Evolutionary conservation across 129 eudicot genomes (phyloP), one percentile per base, ranked within the genome.

Genomic region (Erigeron canadensis): DNA sequence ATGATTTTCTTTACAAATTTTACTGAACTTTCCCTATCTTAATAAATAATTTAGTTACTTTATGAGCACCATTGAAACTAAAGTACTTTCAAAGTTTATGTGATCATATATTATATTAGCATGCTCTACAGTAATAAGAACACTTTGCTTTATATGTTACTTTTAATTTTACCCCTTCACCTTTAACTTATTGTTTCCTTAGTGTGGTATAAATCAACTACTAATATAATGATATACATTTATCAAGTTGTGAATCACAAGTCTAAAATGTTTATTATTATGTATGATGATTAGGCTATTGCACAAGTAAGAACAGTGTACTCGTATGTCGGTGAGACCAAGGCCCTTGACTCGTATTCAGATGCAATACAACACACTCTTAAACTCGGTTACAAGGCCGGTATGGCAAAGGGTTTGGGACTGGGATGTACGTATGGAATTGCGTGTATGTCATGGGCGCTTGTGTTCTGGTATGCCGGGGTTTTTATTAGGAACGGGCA

Each of bases 401-500:
- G 99, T 51, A 94, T 94, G 98, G 98, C 98, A 8, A 94, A 94
- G 79, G 98, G 98, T 15, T 78, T 94, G 77, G 98, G 98, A 37
- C 74, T 94, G 10, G 98, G 98, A 75, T 94, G 98, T 57, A 94
- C 98, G 0, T 94, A 94, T 69, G 98, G 98, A 69, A 94, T 94
- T 40, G 98, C 98, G 13, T 94, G 98, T 82, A 94, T 94, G 98
- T 94, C 98, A 6, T 94, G 98, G 98, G 98, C 98, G 58, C 93
- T 94, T 69, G 98, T 94, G 70, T 94, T 94, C 80, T 94, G 98
- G 98, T 94, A 94, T 58, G 98, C 98, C 18, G 98, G 98, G 19
- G 98, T 94, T 51, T 94, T 94, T 74, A 89, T 94, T 68, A 80
- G 98, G 67, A 94, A 84, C 44, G 98, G 98, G 38, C 97, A 94